Evolutionary conservation across 225 moss, liverwort and hornwort species (phyloP).

Genomic region (Rhytidiadelphus loreus): DNA sequence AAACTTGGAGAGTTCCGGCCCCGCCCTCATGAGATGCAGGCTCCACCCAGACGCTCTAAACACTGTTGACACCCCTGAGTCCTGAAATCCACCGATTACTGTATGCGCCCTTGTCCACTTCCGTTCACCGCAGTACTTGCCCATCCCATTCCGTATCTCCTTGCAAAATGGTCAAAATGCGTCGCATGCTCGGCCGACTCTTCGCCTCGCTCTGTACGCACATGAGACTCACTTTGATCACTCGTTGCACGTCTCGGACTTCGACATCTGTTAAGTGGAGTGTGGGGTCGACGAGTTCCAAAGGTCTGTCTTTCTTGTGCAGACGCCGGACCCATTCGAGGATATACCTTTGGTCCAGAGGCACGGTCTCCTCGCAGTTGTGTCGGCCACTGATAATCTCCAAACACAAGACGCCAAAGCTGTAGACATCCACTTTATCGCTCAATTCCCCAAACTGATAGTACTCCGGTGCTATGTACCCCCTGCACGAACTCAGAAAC

Average conservation of each 20-base stretch:
- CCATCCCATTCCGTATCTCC: neutral
- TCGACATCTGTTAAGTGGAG: neutral
- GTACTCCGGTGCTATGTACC: neutral
- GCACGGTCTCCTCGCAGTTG: rapidly evolving
- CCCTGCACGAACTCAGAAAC: neutral
- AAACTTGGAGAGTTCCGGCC: no score
- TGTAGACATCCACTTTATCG: neutral
- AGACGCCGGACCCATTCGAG: neutral
- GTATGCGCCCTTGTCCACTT: no score
- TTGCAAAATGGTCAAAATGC: neutral
- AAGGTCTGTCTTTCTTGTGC: neutral
- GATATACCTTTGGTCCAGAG: rapidly evolving
- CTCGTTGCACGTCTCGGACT: neutral
- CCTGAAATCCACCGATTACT: no score
- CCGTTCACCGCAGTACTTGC: neutral
- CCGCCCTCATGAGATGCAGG: neutral
- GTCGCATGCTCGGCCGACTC: neutral
- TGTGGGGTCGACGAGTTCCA: neutral
- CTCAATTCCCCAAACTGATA: rapidly evolving
- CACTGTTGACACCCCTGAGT: no score
- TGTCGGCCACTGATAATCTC: neutral
- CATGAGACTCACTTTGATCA: neutral
- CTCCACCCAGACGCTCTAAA: no score
- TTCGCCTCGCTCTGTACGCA: rapidly evolving
- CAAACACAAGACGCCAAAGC: neutral